Evolutionary conservation across 345 rosid genomes (phyloP).

Genomic region (Clarkia xantiana): DNA sequence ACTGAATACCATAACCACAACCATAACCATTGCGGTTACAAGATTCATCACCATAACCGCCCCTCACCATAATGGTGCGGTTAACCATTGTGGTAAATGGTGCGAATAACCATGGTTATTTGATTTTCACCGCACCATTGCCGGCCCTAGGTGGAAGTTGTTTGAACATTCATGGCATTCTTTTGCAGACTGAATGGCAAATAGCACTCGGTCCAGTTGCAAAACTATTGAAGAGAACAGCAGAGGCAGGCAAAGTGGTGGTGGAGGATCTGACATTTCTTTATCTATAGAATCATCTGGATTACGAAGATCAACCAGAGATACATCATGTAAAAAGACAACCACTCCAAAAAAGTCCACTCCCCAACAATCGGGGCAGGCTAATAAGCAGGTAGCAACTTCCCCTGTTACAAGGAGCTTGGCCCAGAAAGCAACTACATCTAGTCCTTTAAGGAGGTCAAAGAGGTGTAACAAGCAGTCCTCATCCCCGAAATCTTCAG

Average conservation of each 20-base stretch:
- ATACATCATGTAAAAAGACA: conserved; percentile 17
- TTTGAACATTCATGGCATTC: no score
- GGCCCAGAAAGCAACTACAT: conserved; percentile 22
- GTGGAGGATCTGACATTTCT: conserved; percentile 19
- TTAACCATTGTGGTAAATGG: no score
- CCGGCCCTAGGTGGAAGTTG: no score
- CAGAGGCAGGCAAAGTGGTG: conserved; percentile 19
- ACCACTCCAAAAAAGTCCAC: conserved; percentile 16
- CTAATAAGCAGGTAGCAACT: conserved; percentile 28
- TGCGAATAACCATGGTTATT: no score
- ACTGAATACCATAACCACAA: no score
- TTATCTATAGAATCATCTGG: conserved; percentile 16
- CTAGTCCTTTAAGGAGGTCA: conserved; percentile 40
- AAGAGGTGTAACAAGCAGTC: conserved; percentile 33
- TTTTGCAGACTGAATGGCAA: conserved; percentile 21
- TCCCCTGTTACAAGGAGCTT: conserved; percentile 21
- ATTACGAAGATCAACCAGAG: conserved; percentile 44
- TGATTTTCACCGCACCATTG: no score
- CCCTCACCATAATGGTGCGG: no score
- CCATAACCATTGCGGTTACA: no score
- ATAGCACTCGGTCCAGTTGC: conserved; percentile 15
- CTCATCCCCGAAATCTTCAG: conserved; percentile 19
- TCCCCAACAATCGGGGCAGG: conserved; percentile 25
- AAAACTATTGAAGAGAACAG: conserved; percentile 28
- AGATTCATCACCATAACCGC: no score